phyloP scores from a whole-genome alignment of 2,329 filamentous ascomycete genomes.

The Botrytis hyacinthi region DNA sequence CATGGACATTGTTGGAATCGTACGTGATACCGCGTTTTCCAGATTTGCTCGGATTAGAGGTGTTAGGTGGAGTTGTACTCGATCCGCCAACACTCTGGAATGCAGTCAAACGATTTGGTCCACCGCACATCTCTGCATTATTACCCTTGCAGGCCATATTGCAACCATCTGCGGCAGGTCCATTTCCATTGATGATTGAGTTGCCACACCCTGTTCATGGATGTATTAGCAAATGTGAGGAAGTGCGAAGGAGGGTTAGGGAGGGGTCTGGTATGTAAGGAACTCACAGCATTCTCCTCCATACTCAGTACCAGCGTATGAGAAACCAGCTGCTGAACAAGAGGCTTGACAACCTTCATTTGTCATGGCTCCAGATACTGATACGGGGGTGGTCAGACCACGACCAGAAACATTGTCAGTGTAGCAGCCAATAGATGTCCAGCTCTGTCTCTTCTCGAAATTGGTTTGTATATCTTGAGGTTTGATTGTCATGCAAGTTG shows the following conservation, averaged over 20 bases:
- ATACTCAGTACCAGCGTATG: conserved; percentile 26
- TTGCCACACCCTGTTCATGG: conserved; percentile 25
- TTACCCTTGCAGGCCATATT: conserved; percentile 36
- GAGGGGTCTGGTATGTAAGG: not conserved
- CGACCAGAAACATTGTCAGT: conserved; percentile 21
- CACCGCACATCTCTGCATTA: conserved; percentile 31
- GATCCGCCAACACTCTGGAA: conserved; percentile 6
- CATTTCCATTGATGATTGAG: conserved; percentile 26
- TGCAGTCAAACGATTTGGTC: conserved; percentile 23
- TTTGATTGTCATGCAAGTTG: not conserved
- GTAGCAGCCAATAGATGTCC: conserved; percentile 21
- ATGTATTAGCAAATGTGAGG: not conserved
- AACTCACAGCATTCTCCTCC: conserved; percentile 28
- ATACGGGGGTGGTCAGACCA: not conserved
- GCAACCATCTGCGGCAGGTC: conserved; percentile 30
- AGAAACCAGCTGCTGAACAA: conserved; percentile 22
- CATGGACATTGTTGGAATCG: conserved; percentile 49
- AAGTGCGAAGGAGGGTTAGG: not conserved
- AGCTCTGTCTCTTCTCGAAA: conserved; percentile 10
- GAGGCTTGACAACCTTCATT: conserved; percentile 24
- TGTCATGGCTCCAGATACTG: conserved; percentile 24
- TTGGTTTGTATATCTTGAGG: conserved; percentile 2
- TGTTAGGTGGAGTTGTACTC: conserved; percentile 2
- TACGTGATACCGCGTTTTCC: conserved; percentile 65
- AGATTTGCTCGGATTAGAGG: not conserved